These are phyloP conservation scores for Periglandula ipomoeae DNA, from an alignment of 2,329 filamentous ascomycete species.

Conservation along the genomic window DNA sequence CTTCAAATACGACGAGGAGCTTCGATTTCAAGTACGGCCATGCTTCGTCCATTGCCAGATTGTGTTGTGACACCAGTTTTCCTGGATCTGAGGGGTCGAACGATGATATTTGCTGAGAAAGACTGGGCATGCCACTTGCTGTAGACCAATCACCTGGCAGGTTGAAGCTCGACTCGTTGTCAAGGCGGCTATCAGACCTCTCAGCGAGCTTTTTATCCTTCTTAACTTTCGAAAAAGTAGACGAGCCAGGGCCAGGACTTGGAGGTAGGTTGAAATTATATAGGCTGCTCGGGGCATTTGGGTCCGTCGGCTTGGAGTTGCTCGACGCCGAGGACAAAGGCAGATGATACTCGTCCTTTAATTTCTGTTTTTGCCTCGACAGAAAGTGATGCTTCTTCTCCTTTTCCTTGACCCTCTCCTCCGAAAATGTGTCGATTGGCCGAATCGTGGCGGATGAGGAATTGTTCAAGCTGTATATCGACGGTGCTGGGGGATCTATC, in stretches of 20 bases:
- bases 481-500: constrained; percentile 49
- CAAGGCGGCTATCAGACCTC: constrained; percentile 41
- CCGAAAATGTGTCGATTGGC: constrained; percentile 43
- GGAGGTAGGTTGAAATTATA: constrained; percentile 72
- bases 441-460: constrained; percentile 69
- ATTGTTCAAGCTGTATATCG: constrained; percentile 67
- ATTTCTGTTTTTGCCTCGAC: constrained; percentile 69
- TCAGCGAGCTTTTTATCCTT: constrained; percentile 79
- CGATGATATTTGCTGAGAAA: constrained; percentile 33
- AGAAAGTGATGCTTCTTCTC: constrained; percentile 74
- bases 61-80: constrained; percentile 52
- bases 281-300: constrained; percentile 62
- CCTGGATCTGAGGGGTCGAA: constrained; percentile 46
- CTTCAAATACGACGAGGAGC: constrained; percentile 69
- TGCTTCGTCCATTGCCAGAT: constrained; percentile 67
- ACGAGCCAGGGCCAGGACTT: constrained; percentile 56
- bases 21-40: constrained; percentile 75
- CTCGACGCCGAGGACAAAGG: constrained; percentile 67
- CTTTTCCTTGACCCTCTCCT: constrained; percentile 43
- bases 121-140: constrained; percentile 40
- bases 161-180: constrained; percentile 39
- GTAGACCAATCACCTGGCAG: constrained; percentile 41
- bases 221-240: constrained; percentile 70
- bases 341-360: constrained; percentile 65
- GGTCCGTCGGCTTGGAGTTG: constrained; percentile 68